These are phyloP conservation scores for Populus tremula DNA, from an alignment of 345 rosid genomes.

Conservation along the genomic window DNA sequence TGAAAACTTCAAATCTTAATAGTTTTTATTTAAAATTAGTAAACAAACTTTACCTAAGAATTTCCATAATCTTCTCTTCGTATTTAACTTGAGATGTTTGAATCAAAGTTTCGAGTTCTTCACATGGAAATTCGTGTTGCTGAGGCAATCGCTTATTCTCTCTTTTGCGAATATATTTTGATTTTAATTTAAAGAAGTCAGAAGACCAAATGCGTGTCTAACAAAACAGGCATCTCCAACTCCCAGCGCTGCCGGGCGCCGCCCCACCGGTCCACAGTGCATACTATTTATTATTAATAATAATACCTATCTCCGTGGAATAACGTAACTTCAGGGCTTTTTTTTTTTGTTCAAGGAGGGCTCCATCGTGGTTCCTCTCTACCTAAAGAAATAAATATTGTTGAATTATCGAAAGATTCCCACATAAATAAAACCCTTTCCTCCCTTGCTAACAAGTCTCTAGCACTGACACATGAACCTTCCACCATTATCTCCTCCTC, in stretches of 20 bases:
- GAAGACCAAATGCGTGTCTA: too few species aligned
- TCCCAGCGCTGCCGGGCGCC: neutral
- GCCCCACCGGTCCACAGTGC: neutral
- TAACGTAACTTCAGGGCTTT: neutral
- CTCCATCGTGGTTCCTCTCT: neutral
- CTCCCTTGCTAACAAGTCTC: neutral
- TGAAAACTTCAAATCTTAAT: too few species aligned
- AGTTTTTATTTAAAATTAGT: too few species aligned
- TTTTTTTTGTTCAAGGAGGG: neutral
- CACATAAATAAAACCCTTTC: neutral
- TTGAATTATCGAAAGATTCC: too few species aligned
- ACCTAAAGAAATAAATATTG: neutral
- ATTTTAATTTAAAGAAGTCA: neutral
- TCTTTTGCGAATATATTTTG: neutral
- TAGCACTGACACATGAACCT: neutral
- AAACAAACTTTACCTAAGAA: too few species aligned
- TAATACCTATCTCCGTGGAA: neutral
- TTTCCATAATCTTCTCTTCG: too few species aligned
- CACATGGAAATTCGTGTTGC: too few species aligned
- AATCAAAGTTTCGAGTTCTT: neutral
- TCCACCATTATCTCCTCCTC: neutral
- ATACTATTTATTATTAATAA: too few species aligned
- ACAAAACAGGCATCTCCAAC: neutral
- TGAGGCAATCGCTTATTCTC: neutral
- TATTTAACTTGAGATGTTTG: too few species aligned